Conservation (phyloP, 495 filamentous ascomycete species). For the Trichoderma erinaceum region DNA sequence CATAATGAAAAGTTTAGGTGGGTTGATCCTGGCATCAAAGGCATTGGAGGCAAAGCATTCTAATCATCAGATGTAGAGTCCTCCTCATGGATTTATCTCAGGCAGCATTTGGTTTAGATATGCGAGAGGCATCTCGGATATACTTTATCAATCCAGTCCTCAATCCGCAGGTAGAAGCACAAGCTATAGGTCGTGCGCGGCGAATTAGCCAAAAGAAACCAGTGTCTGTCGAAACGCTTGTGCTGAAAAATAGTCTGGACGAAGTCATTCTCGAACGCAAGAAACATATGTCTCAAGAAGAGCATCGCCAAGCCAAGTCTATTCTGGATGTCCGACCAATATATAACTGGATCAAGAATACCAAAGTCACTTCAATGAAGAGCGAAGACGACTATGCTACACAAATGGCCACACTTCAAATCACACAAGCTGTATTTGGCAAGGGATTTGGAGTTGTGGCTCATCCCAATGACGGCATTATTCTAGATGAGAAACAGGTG, state of each 20-base stretch:
- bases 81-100: slow-evolving; percentile 85
- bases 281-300: slow-evolving; percentile 69
- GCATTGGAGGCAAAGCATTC: neutral
- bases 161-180: slow-evolving; percentile 78
- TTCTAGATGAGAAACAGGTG: slow-evolving; percentile 5
- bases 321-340: slow-evolving; percentile 74
- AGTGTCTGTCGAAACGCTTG: slow-evolving; percentile 82
- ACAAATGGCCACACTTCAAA: slow-evolving; percentile 51
- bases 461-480: slow-evolving; percentile 29
- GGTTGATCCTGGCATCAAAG: neutral
- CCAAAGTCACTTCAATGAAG: slow-evolving; percentile 56
- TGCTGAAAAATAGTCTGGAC: slow-evolving; percentile 74
- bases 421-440: slow-evolving; percentile 56
- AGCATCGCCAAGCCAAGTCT: slow-evolving; percentile 59
- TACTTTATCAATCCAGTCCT: slow-evolving; percentile 89
- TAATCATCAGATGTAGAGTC: slow-evolving; percentile 45
- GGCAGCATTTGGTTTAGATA: slow-evolving; percentile 81
- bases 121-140: slow-evolving; percentile 75
- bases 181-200: slow-evolving; percentile 87
- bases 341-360: slow-evolving; percentile 70
- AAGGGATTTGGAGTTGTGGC: slow-evolving; percentile 32
- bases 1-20: slow-evolving; percentile 48
- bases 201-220: slow-evolving; percentile 77
- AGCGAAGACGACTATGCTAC: slow-evolving; percentile 37
- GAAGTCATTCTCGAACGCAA: slow-evolving; percentile 73